Percentiles rank a stretch among this genome's conserved stretches.
phyloP scores from a whole-genome alignment of 345 rosid species.

The Aquilaria yunnanensis region DNA sequence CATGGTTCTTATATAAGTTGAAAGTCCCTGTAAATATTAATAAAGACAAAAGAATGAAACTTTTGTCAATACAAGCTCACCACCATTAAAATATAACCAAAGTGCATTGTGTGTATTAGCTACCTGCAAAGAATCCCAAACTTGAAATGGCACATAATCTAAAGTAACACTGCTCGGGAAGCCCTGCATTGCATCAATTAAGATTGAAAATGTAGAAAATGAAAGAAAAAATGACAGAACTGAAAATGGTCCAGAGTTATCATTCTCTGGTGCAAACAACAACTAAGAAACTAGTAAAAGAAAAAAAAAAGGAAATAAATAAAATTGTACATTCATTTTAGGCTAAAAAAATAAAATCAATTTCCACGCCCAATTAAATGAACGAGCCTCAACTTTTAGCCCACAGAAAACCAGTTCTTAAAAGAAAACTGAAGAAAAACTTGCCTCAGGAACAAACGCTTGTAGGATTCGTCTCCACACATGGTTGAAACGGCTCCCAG shows the following conservation, averaged over 20 bases:
- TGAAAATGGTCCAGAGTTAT: too few species aligned
- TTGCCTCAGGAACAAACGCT: slow-evolving; percentile 92
- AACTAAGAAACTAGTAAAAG: neutral
- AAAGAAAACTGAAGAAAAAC: slow-evolving; percentile 9
- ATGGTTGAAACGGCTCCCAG: slow-evolving; percentile 56
- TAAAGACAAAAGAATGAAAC: slow-evolving; percentile 1
- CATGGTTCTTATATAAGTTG: slow-evolving; percentile 92
- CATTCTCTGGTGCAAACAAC: too few species aligned
- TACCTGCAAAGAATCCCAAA: slow-evolving; percentile 95
- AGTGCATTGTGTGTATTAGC: neutral
- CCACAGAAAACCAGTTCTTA: neutral
- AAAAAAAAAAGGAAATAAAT: neutral
- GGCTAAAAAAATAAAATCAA: too few species aligned
- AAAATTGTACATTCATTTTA: neutral
- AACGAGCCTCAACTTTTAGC: too few species aligned
- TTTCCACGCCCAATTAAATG: too few species aligned
- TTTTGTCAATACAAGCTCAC: neutral
- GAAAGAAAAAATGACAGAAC: neutral
- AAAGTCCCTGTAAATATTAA: slow-evolving; percentile 52
- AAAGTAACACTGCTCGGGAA: slow-evolving; percentile 87
- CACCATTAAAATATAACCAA: neutral
- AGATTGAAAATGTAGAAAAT: neutral
- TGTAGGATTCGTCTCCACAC: slow-evolving; percentile 76
- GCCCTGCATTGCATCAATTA: slow-evolving; percentile 38
- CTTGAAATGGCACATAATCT: slow-evolving; percentile 81